Evolutionary conservation across 345 rosid genomes (phyloP), one percentile per base, ranked within the genome.

Genomic region (Sonneratia caseolaris): DNA sequence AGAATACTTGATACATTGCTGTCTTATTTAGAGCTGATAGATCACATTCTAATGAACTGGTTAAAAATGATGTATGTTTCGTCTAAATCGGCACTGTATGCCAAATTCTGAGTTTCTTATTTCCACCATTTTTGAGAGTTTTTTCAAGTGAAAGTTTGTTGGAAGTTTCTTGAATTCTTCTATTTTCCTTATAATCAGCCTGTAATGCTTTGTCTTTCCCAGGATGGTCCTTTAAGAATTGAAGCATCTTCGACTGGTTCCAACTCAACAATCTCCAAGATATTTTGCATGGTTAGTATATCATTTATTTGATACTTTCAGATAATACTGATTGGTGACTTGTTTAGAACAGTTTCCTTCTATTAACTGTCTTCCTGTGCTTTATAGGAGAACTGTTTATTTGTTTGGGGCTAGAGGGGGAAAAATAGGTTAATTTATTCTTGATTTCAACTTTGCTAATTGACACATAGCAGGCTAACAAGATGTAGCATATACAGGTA

Each of bases 161-260:
- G 16, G 16, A 61, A 61, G 1, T 9, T 32, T 61, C 57, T 53
- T 2, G n/a, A 19, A 16, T 59, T 22, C 32, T 62, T 27, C 37
- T 35, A 24, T 14, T 62, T 27, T 62, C 15, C 51, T 47, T 9
- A 47, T 47, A 10, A 5, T 47, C 32, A 42, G 10, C 10, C 10
- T 42, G 18, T n/a, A 45, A 42, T 38, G 40, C n/a, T 72, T 77
- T 32, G 61, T 75, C 56, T 77, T 74, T 81, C 84, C 74, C 89
- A 94, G 98, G 96, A 91, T 85, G 97, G 98, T 69, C 98, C 98
- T 72, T 82, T 91, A 75, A 84, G 92, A 82, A 86, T 91, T 73
- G 82, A 87, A 83, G 95, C 96, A 62, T 79, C 89, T 62, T 88
- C 90, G 21, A 85, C 97, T 66, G 97, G 97, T 70, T 86, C 95